Percentiles rank a stretch among this genome's conserved stretches.
Conservation (phyloP, 163 green algal species). For the Prototheca wickerhamii region DNA sequence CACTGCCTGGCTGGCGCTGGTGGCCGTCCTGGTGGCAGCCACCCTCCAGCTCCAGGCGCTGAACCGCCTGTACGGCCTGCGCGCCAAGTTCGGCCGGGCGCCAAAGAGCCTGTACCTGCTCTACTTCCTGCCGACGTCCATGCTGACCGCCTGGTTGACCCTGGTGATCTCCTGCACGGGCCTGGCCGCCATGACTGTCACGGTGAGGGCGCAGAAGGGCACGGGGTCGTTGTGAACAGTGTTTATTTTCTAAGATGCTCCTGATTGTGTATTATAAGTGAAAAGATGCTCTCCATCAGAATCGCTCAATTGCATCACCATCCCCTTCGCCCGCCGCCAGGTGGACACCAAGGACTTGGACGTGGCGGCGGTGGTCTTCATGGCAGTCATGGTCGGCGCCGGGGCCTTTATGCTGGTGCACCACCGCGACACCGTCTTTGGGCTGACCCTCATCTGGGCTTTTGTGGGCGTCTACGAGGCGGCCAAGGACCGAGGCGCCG, state of each 20-base stretch:
- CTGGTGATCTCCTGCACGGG: constrained; percentile 28
- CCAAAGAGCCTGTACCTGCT: constrained; percentile 32
- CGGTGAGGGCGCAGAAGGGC: too few relatives aligned
- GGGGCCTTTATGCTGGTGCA: constrained; percentile 23
- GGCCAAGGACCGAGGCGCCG: neutral
- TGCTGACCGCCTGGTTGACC: constrained; percentile 62
- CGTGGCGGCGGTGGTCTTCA: constrained; percentile 22
- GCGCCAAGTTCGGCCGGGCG: constrained; percentile 18
- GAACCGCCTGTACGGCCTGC: constrained; percentile 40
- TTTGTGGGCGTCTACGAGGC: constrained; percentile 36
- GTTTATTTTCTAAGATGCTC: too few relatives aligned
- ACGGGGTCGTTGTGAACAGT: too few relatives aligned
- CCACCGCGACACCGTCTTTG: constrained; percentile 42
- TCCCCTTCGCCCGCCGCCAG: constrained; percentile 13
- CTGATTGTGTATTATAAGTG: too few relatives aligned
- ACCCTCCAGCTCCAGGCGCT: constrained; percentile 20
- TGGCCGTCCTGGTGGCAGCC: constrained; percentile 28
- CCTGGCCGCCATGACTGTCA: constrained; percentile 45
- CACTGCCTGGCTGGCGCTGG: constrained; percentile 33
- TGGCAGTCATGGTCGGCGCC: constrained; percentile 17
- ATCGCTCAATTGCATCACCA: too few relatives aligned
- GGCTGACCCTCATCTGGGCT: constrained; percentile 47
- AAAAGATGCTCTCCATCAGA: too few relatives aligned
- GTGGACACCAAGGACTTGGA: constrained; percentile 18
- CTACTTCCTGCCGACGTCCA: constrained; percentile 49